Conservation (phyloP, 2,329 filamentous ascomycete genomes). For the Aspergillus floridensis region DNA sequence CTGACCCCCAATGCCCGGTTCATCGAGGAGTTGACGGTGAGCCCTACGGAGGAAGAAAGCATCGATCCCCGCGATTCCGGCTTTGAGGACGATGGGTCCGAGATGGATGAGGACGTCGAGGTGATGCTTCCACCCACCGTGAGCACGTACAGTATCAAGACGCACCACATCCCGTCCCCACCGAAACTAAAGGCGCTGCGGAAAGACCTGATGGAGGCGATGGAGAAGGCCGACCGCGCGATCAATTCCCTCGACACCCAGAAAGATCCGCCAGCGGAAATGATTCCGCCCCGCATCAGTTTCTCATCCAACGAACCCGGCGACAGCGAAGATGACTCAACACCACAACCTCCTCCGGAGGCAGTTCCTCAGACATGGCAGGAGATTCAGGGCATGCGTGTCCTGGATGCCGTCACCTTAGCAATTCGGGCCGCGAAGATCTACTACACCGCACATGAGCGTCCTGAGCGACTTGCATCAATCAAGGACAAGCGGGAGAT, state of each 20-base stretch:
- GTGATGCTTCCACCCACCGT: slow-evolving; percentile 94
- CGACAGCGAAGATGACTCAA: slow-evolving; percentile 46
- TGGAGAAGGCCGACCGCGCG: slow-evolving; percentile 67
- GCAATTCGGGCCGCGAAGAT: slow-evolving; percentile 95
- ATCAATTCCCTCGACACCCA: slow-evolving; percentile 51
- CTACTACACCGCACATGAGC: slow-evolving; percentile 91
- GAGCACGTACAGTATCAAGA: slow-evolving; percentile 87
- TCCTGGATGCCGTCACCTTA: slow-evolving; percentile 87
- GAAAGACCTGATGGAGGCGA: slow-evolving; percentile 62
- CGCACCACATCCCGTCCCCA: slow-evolving; percentile 76
- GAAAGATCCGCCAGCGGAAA: slow-evolving; percentile 27
- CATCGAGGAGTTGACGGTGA: slow-evolving; percentile 49
- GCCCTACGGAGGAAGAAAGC: slow-evolving; percentile 46
- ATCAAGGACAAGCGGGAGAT: slow-evolving; percentile 87
- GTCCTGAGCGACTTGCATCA: slow-evolving; percentile 77
- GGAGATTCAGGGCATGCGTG: slow-evolving; percentile 86
- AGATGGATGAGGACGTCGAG: slow-evolving; percentile 59
- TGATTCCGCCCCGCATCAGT: slow-evolving; percentile 31
- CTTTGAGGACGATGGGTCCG: slow-evolving; percentile 51
- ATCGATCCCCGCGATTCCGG: slow-evolving; percentile 36
- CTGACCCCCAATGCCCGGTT: slow-evolving; percentile 41
- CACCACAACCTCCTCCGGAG: slow-evolving; percentile 18
- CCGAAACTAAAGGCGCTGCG: slow-evolving; percentile 80
- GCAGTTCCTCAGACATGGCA: slow-evolving; percentile 64
- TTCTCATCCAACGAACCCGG: slow-evolving; percentile 30